phyloP scores from a whole-genome alignment of 2,329 filamentous ascomycete species.

The Pseudopyricularia cyperi region DNA sequence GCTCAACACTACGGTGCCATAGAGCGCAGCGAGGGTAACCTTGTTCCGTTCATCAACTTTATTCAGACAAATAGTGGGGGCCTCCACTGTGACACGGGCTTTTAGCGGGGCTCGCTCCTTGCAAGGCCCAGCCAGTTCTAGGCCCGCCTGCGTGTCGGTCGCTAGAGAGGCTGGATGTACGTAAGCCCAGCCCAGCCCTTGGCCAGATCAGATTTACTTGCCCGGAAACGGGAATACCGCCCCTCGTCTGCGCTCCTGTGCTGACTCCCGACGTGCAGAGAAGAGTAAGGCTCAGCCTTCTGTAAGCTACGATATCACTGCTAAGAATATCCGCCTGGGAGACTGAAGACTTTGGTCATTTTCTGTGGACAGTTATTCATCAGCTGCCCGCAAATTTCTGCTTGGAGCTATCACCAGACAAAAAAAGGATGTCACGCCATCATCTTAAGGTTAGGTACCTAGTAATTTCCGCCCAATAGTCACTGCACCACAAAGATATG shows the following conservation, averaged over 20 bases:
- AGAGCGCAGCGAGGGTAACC: no score
- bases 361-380: not conserved
- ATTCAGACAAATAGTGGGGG: no score
- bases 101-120: no score
- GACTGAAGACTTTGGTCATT: not conserved
- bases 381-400: not conserved
- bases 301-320: no score
- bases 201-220: not conserved
- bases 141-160: no score
- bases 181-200: not conserved
- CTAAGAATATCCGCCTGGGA: not conserved
- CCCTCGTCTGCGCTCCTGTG: not conserved
- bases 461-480: not conserved
- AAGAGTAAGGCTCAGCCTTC: not conserved
- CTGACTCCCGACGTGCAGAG: not conserved
- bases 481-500: no score
- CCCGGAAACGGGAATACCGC: not conserved
- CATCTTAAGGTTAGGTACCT: not conserved
- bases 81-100: no score
- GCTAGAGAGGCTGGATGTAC: no score
- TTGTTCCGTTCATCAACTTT: no score
- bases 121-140: no score
- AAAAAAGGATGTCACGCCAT: not conserved
- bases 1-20: no score
- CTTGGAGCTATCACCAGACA: not conserved